These are phyloP conservation scores for Kwoniella bestiolae DNA, from an alignment of 768 basidiomycete genomes.

Conservation along the genomic window DNA sequence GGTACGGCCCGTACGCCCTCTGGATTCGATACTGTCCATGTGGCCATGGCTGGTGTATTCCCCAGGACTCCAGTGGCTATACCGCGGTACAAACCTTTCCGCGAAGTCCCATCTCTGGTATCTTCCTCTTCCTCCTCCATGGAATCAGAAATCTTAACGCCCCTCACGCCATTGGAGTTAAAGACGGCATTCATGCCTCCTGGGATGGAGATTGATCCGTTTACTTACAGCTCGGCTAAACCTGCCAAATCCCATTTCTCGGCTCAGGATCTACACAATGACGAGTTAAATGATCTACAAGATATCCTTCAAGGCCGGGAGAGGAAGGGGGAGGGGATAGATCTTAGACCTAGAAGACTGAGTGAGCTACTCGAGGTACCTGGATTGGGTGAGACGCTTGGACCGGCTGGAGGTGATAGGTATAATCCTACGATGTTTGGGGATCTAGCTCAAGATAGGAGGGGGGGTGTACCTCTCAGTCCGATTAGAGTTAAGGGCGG, in stretches of 20 bases:
- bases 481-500: neutral
- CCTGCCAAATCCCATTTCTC: constrained; percentile 7
- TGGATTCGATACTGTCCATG: too few species aligned
- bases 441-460: neutral
- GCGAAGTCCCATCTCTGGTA: neutral
- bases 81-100: neutral
- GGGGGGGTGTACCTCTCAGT: neutral
- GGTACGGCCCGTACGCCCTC: constrained; percentile 1
- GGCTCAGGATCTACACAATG: neutral
- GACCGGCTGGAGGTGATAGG: constrained; percentile 2
- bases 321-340: neutral
- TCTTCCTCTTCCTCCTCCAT: neutral
- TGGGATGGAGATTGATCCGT: constrained; percentile 1
- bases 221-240: constrained; percentile 7
- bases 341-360: constrained; percentile 15
- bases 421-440: constrained; percentile 20
- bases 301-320: neutral
- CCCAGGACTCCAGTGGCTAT: neutral
- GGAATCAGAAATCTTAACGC: neutral
- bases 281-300: neutral
- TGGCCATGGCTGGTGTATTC: too few species aligned
- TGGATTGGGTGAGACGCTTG: constrained; percentile 2
- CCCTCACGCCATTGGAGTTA: neutral
- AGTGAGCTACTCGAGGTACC: constrained; percentile 8
- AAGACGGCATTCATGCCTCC: neutral